Conservation (phyloP, 2,329 filamentous ascomycete species). For the Botryotinia narcissicola region DNA sequence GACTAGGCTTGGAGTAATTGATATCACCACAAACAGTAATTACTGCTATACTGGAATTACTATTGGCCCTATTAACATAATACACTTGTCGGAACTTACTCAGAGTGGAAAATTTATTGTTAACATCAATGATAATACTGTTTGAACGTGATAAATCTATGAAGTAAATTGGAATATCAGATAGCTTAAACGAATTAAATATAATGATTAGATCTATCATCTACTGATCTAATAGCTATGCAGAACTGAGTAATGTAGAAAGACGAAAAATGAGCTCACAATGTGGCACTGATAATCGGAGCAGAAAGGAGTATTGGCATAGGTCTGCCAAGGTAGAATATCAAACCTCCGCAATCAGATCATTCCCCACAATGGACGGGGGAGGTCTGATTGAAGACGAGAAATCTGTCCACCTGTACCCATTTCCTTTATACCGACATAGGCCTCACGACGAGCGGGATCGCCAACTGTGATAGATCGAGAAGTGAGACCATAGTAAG, state of each 20-base stretch:
- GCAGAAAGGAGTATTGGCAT: neutral
- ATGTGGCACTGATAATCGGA: neutral
- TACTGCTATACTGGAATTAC: neutral
- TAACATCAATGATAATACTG: neutral
- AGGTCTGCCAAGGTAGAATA: neutral
- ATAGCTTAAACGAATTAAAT: neutral
- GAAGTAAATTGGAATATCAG: neutral
- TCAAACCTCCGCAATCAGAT: conserved; percentile 23
- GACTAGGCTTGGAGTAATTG: neutral
- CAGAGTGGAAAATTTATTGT: neutral
- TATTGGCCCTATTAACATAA: neutral
- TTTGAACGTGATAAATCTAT: neutral
- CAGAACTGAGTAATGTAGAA: neutral
- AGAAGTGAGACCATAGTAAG: conserved; percentile 85
- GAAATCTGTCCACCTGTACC: conserved; percentile 29
- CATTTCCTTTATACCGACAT: conserved; percentile 67
- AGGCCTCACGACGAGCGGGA: conserved; percentile 74
- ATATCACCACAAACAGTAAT: neutral
- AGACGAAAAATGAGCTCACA: neutral
- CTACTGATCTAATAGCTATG: conserved; percentile 9
- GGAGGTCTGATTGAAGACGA: conserved; percentile 44
- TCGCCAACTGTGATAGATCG: conserved; percentile 73
- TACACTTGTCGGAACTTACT: neutral
- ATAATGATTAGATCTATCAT: neutral
- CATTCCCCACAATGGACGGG: conserved; percentile 59